phyloP scores from a whole-genome alignment of 1,284 basidiomycete species.

The Cutaneotrichosporon sp. region DNA sequence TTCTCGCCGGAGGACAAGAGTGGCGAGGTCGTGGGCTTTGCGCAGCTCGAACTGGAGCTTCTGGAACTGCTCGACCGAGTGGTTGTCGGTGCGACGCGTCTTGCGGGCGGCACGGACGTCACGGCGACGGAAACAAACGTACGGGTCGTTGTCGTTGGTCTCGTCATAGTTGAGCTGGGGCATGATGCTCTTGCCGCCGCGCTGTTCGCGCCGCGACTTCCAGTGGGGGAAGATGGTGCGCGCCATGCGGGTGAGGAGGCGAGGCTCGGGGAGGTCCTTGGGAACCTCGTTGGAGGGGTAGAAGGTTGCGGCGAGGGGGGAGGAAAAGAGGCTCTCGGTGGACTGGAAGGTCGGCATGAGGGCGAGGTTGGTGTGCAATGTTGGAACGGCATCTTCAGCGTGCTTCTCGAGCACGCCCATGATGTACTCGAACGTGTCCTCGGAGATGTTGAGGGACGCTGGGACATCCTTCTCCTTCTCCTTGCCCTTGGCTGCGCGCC shows the following conservation, averaged over 20 bases:
- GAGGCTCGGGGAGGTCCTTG: slow-evolving; percentile 62
- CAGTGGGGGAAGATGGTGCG: slow-evolving; percentile 76
- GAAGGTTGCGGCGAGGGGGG: slow-evolving; percentile 60
- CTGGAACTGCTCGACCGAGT: slow-evolving; percentile 81
- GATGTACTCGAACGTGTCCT: slow-evolving; percentile 92
- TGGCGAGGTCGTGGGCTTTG: slow-evolving; percentile 71
- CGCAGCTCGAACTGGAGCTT: slow-evolving; percentile 76
- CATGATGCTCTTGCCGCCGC: slow-evolving; percentile 75
- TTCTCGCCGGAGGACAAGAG: slow-evolving; percentile 71
- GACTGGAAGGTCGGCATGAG: slow-evolving; percentile 73
- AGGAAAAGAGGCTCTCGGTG: slow-evolving; percentile 70
- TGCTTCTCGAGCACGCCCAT: slow-evolving; percentile 94
- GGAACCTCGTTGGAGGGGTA: slow-evolving; percentile 68
- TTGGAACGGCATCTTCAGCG: slow-evolving; percentile 85
- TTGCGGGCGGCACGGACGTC: slow-evolving; percentile 94
- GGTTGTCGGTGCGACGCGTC: slow-evolving; percentile 85
- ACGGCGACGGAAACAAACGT: slow-evolving; percentile 95
- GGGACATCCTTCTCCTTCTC: slow-evolving; percentile 56
- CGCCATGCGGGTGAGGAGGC: slow-evolving; percentile 64
- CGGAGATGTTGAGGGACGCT: slow-evolving; percentile 61
- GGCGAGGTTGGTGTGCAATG: slow-evolving; percentile 71
- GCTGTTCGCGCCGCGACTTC: slow-evolving; percentile 72
- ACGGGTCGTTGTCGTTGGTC: slow-evolving; percentile 91
- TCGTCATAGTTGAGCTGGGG: slow-evolving; percentile 85
- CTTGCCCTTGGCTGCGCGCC: slow-evolving; percentile 50